phyloP scores from a whole-genome alignment of 2,329 filamentous ascomycete genomes.

The Simplicillium sp. region DNA sequence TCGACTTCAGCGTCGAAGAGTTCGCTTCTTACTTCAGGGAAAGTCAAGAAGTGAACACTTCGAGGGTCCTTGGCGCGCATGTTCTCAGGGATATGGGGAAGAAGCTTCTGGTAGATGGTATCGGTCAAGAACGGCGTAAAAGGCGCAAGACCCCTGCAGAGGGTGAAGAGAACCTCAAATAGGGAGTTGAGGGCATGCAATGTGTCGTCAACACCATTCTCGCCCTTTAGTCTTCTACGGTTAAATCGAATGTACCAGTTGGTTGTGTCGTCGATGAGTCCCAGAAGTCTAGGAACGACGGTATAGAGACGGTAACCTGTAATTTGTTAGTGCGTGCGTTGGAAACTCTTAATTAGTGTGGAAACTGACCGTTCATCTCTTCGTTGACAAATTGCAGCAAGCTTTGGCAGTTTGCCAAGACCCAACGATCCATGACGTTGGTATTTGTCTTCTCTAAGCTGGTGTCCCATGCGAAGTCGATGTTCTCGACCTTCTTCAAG shows the following conservation, averaged over 20 bases:
- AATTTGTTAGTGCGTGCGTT: background rate
- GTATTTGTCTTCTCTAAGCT: slow-evolving; percentile 64
- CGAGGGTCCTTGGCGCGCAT: slow-evolving; percentile 62
- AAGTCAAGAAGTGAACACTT: slow-evolving; percentile 86
- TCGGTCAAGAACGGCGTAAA: slow-evolving; percentile 96
- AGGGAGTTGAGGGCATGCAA: slow-evolving; percentile 86
- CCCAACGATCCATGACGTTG: slow-evolving; percentile 96
- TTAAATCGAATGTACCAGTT: slow-evolving; percentile 99
- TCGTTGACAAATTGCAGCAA: slow-evolving; percentile 84
- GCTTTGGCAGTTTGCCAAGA: slow-evolving; percentile 85
- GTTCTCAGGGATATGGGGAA: slow-evolving; percentile 69
- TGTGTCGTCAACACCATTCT: slow-evolving; percentile 78
- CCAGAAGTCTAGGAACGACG: slow-evolving; percentile 75
- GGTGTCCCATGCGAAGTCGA: slow-evolving; percentile 73
- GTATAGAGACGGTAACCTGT: slow-evolving; percentile 72
- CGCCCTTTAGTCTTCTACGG: slow-evolving; percentile 81
- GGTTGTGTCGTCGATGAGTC: slow-evolving; percentile 87
- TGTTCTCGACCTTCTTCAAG: slow-evolving; percentile 72
- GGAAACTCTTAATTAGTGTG: background rate
- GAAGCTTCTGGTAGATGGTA: slow-evolving; percentile 79
- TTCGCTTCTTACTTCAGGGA: slow-evolving; percentile 80
- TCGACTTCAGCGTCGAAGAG: slow-evolving; percentile 83
- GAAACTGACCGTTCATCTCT: slow-evolving; percentile 68
- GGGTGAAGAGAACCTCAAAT: slow-evolving; percentile 85
- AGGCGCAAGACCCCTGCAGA: slow-evolving; percentile 79